Percentiles rank a stretch among this genome's conserved stretches.
Evolutionary conservation across 2,329 filamentous ascomycete genomes (phyloP).

Genomic region (Trichothecium roseum): DNA sequence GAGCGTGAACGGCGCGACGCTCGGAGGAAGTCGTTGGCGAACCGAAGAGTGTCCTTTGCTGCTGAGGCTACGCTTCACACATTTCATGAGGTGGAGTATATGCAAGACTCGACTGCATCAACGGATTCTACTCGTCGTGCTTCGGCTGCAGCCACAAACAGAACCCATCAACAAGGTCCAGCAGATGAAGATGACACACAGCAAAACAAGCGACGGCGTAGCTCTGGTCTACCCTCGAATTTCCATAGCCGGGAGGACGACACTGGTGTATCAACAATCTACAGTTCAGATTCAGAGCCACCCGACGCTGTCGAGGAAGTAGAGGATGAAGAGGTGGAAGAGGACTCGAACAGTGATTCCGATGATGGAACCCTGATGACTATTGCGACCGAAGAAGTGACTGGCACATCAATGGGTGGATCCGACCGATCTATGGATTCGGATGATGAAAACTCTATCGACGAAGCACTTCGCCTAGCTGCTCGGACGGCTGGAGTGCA

Average conservation of each 20-base stretch:
- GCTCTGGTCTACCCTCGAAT: slow-evolving; percentile 55
- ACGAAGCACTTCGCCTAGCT: slow-evolving; percentile 68
- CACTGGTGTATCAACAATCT: slow-evolving; percentile 66
- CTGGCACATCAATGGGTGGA: slow-evolving; percentile 56
- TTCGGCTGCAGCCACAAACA: slow-evolving; percentile 36
- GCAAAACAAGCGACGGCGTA: slow-evolving; percentile 50
- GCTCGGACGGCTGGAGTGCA: slow-evolving; percentile 66
- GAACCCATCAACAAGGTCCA: slow-evolving; percentile 40
- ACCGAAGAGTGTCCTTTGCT: slow-evolving; percentile 90
- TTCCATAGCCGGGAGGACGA: slow-evolving; percentile 57
- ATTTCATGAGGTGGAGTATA: slow-evolving; percentile 86
- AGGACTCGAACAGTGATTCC: slow-evolving; percentile 41
- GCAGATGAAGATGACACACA: slow-evolving; percentile 51
- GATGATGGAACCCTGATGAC: slow-evolving; percentile 75
- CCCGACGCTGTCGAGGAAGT: slow-evolving; percentile 46
- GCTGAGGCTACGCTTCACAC: slow-evolving; percentile 96
- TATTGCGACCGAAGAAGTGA: slow-evolving; percentile 68
- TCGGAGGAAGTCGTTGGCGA: slow-evolving; percentile 83
- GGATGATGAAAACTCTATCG: slow-evolving; percentile 53
- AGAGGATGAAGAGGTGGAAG: slow-evolving; percentile 18
- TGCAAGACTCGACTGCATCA: slow-evolving; percentile 76
- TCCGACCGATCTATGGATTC: slow-evolving; percentile 47
- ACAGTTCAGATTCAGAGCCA: slow-evolving; percentile 56
- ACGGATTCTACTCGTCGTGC: slow-evolving; percentile 66
- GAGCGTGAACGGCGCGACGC: slow-evolving; percentile 73